Conservation (phyloP, 768 basidiomycete species). For the Erythrobasidium yunnanense region DNA sequence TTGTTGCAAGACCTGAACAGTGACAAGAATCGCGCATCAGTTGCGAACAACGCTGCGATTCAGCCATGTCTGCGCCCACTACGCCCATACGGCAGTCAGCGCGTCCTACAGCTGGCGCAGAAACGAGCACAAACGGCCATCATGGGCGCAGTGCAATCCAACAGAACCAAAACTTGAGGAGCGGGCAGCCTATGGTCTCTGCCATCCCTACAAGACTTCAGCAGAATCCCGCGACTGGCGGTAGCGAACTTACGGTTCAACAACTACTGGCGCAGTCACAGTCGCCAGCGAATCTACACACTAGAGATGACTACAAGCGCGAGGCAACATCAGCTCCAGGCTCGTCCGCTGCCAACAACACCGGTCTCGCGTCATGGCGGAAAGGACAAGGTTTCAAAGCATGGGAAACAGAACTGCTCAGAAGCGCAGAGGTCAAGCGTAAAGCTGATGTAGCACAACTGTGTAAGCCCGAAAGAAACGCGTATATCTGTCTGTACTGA, state of each 20-base stretch:
- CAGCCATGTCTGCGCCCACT: too few relatives aligned
- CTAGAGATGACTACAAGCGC: background rate
- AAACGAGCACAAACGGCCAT: background rate
- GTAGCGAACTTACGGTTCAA: conserved; percentile 31
- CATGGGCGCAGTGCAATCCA: background rate
- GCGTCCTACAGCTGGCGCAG: too few relatives aligned
- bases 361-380: conserved; percentile 36
- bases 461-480: too few relatives aligned
- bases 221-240: background rate
- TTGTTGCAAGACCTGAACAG: too few relatives aligned
- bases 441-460: conserved; percentile 96
- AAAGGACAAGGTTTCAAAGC: conserved; percentile 43
- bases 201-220: conserved; percentile 21
- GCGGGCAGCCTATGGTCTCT: background rate
- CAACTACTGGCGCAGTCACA: conserved; percentile 32
- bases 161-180: background rate
- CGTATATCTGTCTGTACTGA: too few relatives aligned
- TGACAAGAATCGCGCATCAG: too few relatives aligned
- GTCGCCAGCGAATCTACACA: background rate
- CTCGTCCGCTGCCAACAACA: conserved; percentile 24
- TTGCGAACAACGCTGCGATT: too few relatives aligned
- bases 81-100: too few relatives aligned
- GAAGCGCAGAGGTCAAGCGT: conserved; percentile 75
- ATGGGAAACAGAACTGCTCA: conserved; percentile 77
- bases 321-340: conserved; percentile 20